Evolutionary conservation across 257 asterid genomes (phyloP), one percentile per base, ranked within the genome.

Genomic region (Marsdenia floribunda): DNA sequence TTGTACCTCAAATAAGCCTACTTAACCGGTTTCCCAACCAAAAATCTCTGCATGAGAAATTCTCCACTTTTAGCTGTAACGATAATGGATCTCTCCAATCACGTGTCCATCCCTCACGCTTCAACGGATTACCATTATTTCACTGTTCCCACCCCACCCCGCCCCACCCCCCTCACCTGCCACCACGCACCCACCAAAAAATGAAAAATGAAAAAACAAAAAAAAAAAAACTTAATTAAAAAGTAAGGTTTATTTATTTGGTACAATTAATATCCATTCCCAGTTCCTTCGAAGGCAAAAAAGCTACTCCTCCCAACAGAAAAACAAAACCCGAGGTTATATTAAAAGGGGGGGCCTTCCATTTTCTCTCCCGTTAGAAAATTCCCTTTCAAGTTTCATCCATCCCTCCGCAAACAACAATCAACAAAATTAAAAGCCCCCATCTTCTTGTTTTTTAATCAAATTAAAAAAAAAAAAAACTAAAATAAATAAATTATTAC

Each of bases 11-110:
- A 73, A 76, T 44, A 22, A 71, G 60, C 90, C 96, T 86, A 57
- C 76, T 84, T 42, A 83, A 72, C 38, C 68, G 87, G 82, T 72
- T 61, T 75, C 72, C 79, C 47, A 75, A 73, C 77, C 85, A 81
- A 75, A 68, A 42, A 44, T 42, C 68, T 73, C 80, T 47, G 42
- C 61, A 42, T 69, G 38, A 78, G 44, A 72, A 76, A 66, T 75
- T 78, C 78, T 79, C 83, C 80, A 55, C 52, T 82, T 71, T 29
- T 72, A 47, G 63, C 72, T 86, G 87, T 6, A 86, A 77, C 19
- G 76, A 78, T 73, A 72, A 40, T 81, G 76, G 90, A 86, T 86
- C 83, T 87, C 89, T 91, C 89, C 93, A 86, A 79, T 82, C 89
- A 87, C 88, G 87, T 86, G 93, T 85, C 82, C 54, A 60, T 4